These are phyloP conservation scores for Rossbeevera mucosa DNA, from an alignment of 768 basidiomycete genomes.

Conservation along the genomic window DNA sequence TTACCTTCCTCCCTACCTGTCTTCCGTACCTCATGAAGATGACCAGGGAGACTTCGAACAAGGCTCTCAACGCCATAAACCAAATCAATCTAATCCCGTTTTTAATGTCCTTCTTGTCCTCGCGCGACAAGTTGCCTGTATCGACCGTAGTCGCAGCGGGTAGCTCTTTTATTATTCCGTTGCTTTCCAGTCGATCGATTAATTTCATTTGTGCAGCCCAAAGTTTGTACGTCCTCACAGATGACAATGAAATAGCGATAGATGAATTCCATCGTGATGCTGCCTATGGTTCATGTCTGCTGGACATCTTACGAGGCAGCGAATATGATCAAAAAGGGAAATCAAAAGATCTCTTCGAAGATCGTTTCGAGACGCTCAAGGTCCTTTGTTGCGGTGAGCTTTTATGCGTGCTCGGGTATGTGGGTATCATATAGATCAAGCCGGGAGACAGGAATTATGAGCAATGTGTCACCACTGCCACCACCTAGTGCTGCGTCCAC, in stretches of 20 bases:
- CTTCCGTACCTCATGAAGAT: slow-evolving; percentile 17
- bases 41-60: slow-evolving; percentile 84
- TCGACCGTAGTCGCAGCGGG: slow-evolving; percentile 78
- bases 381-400: slow-evolving; percentile 66
- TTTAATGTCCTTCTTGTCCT: slow-evolving; percentile 82
- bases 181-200: background rate
- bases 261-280: slow-evolving; percentile 58
- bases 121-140: slow-evolving; percentile 63
- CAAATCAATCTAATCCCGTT: slow-evolving; percentile 74
- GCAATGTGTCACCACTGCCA: slow-evolving; percentile 73
- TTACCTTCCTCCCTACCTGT: background rate
- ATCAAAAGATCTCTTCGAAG: slow-evolving; percentile 42
- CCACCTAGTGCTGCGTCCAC: slow-evolving; percentile 58
- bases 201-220: slow-evolving; percentile 54
- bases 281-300: slow-evolving; percentile 58
- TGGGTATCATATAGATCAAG: background rate
- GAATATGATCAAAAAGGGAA: slow-evolving; percentile 32
- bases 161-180: slow-evolving; percentile 28
- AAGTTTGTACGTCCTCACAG: slow-evolving; percentile 87
- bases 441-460: slow-evolving; percentile 55
- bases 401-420: background rate
- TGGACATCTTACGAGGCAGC: slow-evolving; percentile 51
- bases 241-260: slow-evolving; percentile 79
- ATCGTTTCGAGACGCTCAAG: slow-evolving; percentile 48
- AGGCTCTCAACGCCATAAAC: slow-evolving; percentile 76